Evolutionary conservation across 2,329 filamentous ascomycete species (phyloP).

Genomic region (Fusarium sp.): DNA sequence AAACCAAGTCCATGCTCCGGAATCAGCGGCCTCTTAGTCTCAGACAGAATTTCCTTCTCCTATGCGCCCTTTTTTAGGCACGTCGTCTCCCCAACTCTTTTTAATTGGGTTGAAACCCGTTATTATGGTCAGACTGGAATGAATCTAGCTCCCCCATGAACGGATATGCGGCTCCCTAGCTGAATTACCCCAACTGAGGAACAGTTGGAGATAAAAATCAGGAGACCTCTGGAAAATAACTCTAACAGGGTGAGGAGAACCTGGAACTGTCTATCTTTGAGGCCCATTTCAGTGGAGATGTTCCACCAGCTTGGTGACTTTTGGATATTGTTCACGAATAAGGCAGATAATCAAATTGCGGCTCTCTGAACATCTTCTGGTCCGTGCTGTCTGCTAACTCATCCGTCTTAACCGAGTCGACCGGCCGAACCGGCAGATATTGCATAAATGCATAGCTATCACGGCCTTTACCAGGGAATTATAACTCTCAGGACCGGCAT

Average conservation of each 20-base stretch:
- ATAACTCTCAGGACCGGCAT: constrained; percentile 18
- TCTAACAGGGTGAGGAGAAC: neutral
- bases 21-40: constrained; percentile 6
- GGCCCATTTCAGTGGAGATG: neutral
- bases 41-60: neutral
- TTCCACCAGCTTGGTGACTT: constrained; percentile 7
- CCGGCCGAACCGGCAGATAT: constrained; percentile 21
- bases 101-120: neutral
- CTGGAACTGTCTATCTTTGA: neutral
- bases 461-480: neutral
- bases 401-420: constrained; percentile 40
- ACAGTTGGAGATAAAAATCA: neutral
- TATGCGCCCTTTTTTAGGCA: constrained; percentile 1
- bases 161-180: constrained; percentile 3
- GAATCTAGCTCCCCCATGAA: neutral
- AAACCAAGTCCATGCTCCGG: constrained; percentile 2
- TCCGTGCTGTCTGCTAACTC: constrained; percentile 15
- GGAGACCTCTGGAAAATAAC: neutral
- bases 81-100: neutral
- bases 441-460: neutral
- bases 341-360: constrained; percentile 19
- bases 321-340: constrained; percentile 19
- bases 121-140: constrained; percentile 8
- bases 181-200: neutral
- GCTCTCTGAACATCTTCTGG: constrained; percentile 23